Evolutionary conservation across 2,329 filamentous ascomycete genomes (phyloP).

Genomic region (Colletotrichum camelliae): DNA sequence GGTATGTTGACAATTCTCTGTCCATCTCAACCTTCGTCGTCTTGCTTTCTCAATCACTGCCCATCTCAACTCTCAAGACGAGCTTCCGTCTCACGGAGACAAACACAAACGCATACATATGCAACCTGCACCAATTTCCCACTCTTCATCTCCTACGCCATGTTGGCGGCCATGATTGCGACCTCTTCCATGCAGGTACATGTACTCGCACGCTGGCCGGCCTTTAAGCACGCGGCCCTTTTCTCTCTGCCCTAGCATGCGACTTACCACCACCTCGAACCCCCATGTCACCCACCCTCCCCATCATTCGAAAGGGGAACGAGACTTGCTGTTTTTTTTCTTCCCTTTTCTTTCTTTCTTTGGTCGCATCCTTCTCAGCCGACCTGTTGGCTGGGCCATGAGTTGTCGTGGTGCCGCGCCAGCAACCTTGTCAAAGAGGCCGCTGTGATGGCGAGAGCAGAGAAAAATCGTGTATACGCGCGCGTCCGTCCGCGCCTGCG

Average conservation of each 20-base stretch:
- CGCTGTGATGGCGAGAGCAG: not conserved
- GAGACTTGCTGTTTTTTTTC: not conserved
- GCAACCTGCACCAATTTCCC: not conserved
- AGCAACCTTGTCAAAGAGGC: not conserved
- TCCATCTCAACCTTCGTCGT: not conserved
- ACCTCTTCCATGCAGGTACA: constrained; percentile 17
- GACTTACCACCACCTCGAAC: not conserved
- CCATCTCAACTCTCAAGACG: not conserved
- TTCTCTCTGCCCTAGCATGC: constrained; percentile 1
- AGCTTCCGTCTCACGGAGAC: not conserved
- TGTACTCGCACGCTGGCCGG: constrained; percentile 13
- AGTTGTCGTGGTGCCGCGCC: not conserved
- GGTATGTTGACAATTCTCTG: not conserved
- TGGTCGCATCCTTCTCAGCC: not conserved
- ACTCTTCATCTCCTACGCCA: not conserved
- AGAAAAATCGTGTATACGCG: not conserved
- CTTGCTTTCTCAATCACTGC: not conserved
- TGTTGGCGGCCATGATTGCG: not conserved
- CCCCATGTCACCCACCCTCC: constrained; percentile 8
- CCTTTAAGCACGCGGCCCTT: constrained; percentile 4
- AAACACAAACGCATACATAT: not conserved
- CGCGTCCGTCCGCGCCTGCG: not conserved
- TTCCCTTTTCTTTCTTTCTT: not conserved
- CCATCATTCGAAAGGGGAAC: not conserved
- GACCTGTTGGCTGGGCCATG: constrained; percentile 14